Evolutionary conservation across 139 green algal genomes (phyloP), one percentile per base, ranked within the genome.

Genomic region (Chlorella vulgaris): DNA sequence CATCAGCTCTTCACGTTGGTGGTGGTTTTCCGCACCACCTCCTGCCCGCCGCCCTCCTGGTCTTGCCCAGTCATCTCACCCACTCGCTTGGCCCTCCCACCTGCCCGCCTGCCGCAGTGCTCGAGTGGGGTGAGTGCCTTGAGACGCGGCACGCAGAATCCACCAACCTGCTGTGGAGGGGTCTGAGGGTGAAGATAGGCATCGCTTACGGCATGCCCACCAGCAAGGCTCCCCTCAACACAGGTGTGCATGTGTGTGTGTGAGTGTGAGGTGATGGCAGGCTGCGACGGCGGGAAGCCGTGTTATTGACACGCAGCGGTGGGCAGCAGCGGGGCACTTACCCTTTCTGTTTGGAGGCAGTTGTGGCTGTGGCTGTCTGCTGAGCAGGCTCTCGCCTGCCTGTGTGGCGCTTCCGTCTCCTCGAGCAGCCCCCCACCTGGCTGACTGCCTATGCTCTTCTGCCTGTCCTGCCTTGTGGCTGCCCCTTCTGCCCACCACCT

Each of bases 121-220:
- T 94, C 78, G 40, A 58, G 51, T 91, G 91, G 91, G 47, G 51
- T 0, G 92, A 93, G 31, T 95, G 92, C 76, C 39, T 55, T 10
- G 70, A 83, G 74, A 36, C 78, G 63, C 28, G 38, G 0, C 36
- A 74, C 50, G 33, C 65, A 24, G 58, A 73, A 40, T 58, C 42
- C 73, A 63, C 60, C 26, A 65, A 74, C 43, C 58, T 91, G 18
- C n/a, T 96, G 1, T 96, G 90, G 88, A 66, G 83, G 3, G 93
- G 93, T 0, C 89, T 96, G 68, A 83, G 89, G 2, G 87, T 96
- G 67, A 86, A 88, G n/a, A 88, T 97, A 47, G 93, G 93, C 69
- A 91, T 96, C 77, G 85, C 90, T 2, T 94, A 80, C 60, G 93
- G 93, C 29, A 74, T 85, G 33, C 84, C 89, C 73, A 85, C 78